Evolutionary conservation across 352 stramenopile genomes (phyloP), one percentile per base, ranked within the genome.

Genomic region (Phytophthora sp.): DNA sequence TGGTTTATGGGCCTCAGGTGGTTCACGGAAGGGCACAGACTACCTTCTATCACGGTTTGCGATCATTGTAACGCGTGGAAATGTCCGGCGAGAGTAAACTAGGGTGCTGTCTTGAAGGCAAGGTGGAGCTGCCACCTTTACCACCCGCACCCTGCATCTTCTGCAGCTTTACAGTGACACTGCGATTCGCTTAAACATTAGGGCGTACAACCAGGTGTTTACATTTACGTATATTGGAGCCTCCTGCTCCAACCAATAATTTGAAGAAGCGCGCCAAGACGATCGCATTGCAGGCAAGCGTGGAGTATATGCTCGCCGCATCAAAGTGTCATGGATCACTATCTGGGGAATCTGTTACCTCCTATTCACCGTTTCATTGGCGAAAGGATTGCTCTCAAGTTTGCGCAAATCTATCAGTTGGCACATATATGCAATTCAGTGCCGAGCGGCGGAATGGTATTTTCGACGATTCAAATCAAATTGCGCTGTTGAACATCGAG

Each of bases 401-500:
- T 68, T 27, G 38, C 51, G 6, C 59, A 68, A 24, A 62, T 68
- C 31, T 57, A 66, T 23, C 58, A 1, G 15, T 57, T 1, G 50
- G 62, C 11, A 50, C 50, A 0, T 41, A 56, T 13, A 62, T 68
- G 30, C 23, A 60, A 21, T 7, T 13, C 0, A 50, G 42, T 2
- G 50, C 51, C 1, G 12, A 33, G 3, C 31, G 23, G 7, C 50
- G 39, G 1, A 29, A 23, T n/a, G 2, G 21, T 15, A 47, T 68
- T 21, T 49, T 59, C 6, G 13, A 18, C 0, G 58, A 51, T n/a
- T n/a, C 54, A n/a, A 36, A 52, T 33, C 21, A 3, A 18, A 18
- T 47, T 16, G 20, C 49, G 1, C 18, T 66, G 7, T n/a, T 23
- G n/a, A 29, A 57, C 15, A 56, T 66, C 7, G 57, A 66, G 29